A percentile compares a stretch with the other conserved stretches of the same genome.
These are phyloP conservation scores for Colletotrichum kahawae DNA, from an alignment of 2,329 filamentous ascomycete species.

Conservation along the genomic window DNA sequence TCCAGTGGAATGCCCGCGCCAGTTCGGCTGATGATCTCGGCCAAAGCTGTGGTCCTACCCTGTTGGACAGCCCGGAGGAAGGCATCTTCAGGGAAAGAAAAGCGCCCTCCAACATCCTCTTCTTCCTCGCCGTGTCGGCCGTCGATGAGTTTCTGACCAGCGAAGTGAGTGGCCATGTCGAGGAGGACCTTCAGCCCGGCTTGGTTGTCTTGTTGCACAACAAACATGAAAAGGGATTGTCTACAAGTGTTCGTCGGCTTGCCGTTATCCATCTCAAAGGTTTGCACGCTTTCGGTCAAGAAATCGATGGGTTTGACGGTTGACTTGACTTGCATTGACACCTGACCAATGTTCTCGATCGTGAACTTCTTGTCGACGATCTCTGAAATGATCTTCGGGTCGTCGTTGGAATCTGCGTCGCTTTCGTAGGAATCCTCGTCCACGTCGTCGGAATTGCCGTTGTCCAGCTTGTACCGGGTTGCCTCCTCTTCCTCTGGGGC, in stretches of 20 bases:
- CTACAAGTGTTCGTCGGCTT: conserved; percentile 24
- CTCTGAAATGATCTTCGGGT: conserved; percentile 54
- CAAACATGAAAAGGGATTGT: conserved; percentile 44
- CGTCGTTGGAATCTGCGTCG: conserved; percentile 37
- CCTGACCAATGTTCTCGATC: conserved; percentile 75
- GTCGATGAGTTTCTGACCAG: conserved; percentile 34
- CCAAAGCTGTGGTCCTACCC: conserved; percentile 62
- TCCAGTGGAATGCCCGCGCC: conserved; percentile 75
- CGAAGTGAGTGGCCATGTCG: conserved; percentile 54
- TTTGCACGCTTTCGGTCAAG: conserved; percentile 45
- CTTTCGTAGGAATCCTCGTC: conserved; percentile 37
- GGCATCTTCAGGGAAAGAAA: conserved; percentile 41
- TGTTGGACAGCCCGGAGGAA: conserved; percentile 50
- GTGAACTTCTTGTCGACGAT: conserved; percentile 73
- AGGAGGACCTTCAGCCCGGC: conserved; percentile 61
- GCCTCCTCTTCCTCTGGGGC: conserved; percentile 57
- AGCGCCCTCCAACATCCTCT: conserved; percentile 35
- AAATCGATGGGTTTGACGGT: conserved; percentile 58
- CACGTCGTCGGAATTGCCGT: conserved; percentile 38
- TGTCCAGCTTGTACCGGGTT: conserved; percentile 52
- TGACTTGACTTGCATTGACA: conserved; percentile 72
- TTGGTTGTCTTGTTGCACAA: conserved; percentile 58
- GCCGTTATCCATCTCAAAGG: conserved; percentile 36
- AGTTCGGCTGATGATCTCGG: conserved; percentile 67
- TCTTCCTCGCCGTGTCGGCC: conserved; percentile 34